Conservation (phyloP, 2,329 filamentous ascomycete species). For the Ascosphaera apis region DNA sequence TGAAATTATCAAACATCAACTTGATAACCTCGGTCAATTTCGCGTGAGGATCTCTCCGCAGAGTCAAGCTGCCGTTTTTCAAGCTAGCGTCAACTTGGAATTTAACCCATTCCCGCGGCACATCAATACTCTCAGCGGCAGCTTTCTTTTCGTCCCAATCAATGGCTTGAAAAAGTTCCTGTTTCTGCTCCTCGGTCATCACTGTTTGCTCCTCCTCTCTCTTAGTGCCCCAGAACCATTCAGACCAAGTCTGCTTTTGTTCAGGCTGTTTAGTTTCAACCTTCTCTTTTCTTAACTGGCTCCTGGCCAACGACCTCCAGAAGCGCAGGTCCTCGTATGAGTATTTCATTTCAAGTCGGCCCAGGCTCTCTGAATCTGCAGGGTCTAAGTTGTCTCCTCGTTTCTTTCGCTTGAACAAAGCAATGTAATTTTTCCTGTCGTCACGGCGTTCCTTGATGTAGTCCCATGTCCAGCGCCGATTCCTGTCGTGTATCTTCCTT, state of each 20-base stretch:
- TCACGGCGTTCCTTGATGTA: constrained; percentile 87
- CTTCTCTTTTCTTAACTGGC: constrained; percentile 87
- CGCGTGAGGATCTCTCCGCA: constrained; percentile 67
- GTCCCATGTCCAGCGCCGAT: constrained; percentile 84
- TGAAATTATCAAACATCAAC: constrained; percentile 84
- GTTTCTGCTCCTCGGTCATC: constrained; percentile 86
- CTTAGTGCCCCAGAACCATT: constrained; percentile 79
- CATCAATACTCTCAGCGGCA: constrained; percentile 65
- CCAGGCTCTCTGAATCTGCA: constrained; percentile 49
- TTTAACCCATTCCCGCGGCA: constrained; percentile 78
- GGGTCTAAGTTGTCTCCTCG: constrained; percentile 43
- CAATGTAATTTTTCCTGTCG: constrained; percentile 69
- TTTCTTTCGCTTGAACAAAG: constrained; percentile 87
- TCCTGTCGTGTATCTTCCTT: constrained; percentile 83
- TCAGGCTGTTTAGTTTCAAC: constrained; percentile 54
- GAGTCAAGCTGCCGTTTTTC: constrained; percentile 86
- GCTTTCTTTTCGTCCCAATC: constrained; percentile 96
- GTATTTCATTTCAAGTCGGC: constrained; percentile 62
- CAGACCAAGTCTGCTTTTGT: constrained; percentile 60
- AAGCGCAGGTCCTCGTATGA: constrained; percentile 91
- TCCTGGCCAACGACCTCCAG: constrained; percentile 84
- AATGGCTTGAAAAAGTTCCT: constrained; percentile 91
- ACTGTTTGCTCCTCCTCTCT: constrained; percentile 53
- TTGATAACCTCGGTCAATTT: constrained; percentile 61
- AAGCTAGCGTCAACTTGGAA: constrained; percentile 79